Conservation (phyloP, 768 basidiomycete genomes). For the Rhizopogon sp. region DNA sequence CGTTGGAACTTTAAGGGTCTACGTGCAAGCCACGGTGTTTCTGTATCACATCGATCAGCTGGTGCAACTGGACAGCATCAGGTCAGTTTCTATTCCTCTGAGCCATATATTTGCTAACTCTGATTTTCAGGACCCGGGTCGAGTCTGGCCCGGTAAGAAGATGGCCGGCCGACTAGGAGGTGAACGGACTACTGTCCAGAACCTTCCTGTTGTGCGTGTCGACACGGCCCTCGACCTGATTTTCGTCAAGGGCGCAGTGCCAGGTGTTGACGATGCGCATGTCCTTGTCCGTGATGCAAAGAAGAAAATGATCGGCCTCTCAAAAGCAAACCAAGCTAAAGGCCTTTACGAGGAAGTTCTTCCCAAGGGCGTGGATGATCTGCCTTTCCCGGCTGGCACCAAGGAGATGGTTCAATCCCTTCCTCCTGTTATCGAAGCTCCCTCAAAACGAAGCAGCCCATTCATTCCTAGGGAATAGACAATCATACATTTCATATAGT, state of each 20-base stretch:
- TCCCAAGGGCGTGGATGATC: conserved; percentile 73
- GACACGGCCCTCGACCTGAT: conserved; percentile 84
- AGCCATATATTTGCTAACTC: not conserved
- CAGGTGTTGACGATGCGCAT: conserved; percentile 85
- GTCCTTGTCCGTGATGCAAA: conserved; percentile 86
- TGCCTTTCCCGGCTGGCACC: conserved; percentile 94
- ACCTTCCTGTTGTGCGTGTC: conserved; percentile 83
- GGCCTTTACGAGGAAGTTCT: conserved; percentile 73
- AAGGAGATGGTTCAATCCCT: conserved; percentile 63
- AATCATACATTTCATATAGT: conserved; percentile 8
- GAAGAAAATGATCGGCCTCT: conserved; percentile 68
- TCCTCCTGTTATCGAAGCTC: conserved; percentile 64
- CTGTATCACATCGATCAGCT: conserved; percentile 86
- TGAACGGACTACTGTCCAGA: conserved; percentile 76
- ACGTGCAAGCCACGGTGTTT: conserved; percentile 93
- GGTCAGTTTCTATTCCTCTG: conserved; percentile 37
- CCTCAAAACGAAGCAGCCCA: conserved; percentile 73
- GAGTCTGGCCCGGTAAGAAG: conserved; percentile 96
- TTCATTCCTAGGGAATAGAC: conserved; percentile 69
- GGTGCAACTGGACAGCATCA: conserved; percentile 96
- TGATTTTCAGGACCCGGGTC: conserved; percentile 78
- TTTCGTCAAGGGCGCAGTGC: conserved; percentile 87
- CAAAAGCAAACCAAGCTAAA: conserved; percentile 61
- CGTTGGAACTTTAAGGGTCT: conserved; percentile 90
- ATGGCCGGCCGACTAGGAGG: conserved; percentile 96